A percentile compares a stretch with the other conserved stretches of the same genome.
Conservation (phyloP, 345 rosid species). For the Hirschfeldia incana region DNA sequence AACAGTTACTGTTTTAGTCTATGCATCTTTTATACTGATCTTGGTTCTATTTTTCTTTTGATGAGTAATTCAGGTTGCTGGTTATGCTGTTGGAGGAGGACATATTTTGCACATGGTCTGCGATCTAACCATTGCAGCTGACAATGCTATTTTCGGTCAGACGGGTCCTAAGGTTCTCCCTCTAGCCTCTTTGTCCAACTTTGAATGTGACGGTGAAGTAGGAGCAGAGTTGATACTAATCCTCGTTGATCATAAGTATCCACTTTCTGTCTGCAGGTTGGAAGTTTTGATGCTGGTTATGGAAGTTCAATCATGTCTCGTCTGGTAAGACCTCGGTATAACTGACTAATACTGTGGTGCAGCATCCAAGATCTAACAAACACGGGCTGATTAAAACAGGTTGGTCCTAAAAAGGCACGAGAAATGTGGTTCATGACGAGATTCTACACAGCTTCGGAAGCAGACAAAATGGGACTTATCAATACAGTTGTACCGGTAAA, state of each 20-base stretch:
- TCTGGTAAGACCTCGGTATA: conserved; percentile 50
- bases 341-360: too few relatives aligned
- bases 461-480: conserved; percentile 94
- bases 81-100: conserved; percentile 97
- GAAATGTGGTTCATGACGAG: conserved; percentile 94
- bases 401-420: conserved; percentile 93
- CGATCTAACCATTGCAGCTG: conserved; percentile 92
- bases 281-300: conserved; percentile 98
- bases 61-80: conserved; percentile 67
- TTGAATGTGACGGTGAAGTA: not conserved
- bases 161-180: conserved; percentile 89
- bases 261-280: conserved; percentile 55
- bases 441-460: conserved; percentile 85
- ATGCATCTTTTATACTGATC: conserved; percentile 4
- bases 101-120: conserved; percentile 94
- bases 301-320: conserved; percentile 98
- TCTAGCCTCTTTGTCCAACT: not conserved
- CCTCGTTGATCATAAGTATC: not conserved
- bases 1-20: not conserved
- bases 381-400: conserved; percentile 40
- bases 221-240: not conserved
- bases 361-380: not conserved
- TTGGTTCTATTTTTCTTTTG: not conserved
- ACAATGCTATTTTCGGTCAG: conserved; percentile 90
- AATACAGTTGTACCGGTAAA: conserved; percentile 83